These are phyloP conservation scores for Coemansia sp. DNA, from an alignment of 192 early-diverging fungal genomes.

Conservation along the genomic window DNA sequence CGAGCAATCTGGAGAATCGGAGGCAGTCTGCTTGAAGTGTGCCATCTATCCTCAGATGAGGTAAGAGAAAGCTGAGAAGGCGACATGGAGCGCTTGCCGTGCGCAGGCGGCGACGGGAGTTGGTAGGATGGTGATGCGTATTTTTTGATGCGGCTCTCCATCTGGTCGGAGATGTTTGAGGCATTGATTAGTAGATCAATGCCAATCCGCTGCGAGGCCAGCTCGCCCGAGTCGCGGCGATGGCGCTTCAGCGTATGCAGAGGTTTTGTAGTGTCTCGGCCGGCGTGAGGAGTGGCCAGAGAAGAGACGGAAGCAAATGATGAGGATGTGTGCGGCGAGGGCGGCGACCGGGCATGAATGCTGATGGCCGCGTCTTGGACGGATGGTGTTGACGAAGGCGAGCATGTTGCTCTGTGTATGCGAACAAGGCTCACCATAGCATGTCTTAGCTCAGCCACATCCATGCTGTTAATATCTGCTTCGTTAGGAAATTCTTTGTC, in stretches of 20 bases:
- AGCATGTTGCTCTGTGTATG: conserved; percentile 13
- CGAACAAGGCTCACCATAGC: conserved; percentile 30
- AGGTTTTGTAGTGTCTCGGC: not conserved
- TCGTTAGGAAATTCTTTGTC: conserved; percentile 29
- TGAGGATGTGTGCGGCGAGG: conserved; percentile 23
- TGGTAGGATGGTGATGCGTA: conserved; percentile 5
- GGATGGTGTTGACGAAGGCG: conserved; percentile 13
- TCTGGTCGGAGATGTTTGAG: conserved; percentile 39
- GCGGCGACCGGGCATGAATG: conserved; percentile 18
- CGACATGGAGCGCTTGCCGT: conserved; percentile 19
- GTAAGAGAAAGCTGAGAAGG: conserved; percentile 2
- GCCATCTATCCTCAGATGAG: conserved; percentile 6
- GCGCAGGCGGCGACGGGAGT: conserved; percentile 30
- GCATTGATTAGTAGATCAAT: conserved; percentile 50
- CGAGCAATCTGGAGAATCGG: conserved; percentile 41
- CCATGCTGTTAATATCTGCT: conserved; percentile 46
- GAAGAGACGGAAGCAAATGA: conserved; percentile 21
- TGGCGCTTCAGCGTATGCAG: conserved; percentile 21
- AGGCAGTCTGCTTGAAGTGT: conserved; percentile 19
- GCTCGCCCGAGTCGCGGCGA: conserved; percentile 19
- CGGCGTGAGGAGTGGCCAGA: conserved; percentile 10
- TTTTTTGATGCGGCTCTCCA: conserved; percentile 11
- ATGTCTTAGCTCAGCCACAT: conserved; percentile 46
- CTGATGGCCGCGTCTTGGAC: conserved; percentile 7
- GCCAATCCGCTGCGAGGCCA: conserved; percentile 35